Evolutionary conservation across 1,284 basidiomycete species (phyloP), one percentile per base, ranked within the genome.

Genomic region (Peniophora sp.): DNA sequence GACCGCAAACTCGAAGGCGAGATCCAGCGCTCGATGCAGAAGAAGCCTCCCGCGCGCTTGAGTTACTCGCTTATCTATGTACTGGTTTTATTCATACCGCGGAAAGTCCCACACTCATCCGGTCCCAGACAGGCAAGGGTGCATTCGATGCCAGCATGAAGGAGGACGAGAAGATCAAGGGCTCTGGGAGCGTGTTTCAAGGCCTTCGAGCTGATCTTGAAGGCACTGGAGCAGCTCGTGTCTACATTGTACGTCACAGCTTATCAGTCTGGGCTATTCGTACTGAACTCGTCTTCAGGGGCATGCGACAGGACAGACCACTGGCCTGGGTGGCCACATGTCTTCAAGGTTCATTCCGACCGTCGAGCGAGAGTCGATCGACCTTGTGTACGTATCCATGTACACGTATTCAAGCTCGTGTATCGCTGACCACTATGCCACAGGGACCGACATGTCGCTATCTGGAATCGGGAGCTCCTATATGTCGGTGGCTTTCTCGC

Each of bases 321-420:
- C 94, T 2, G 92, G 94, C 47, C 83, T 97, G 43, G 91, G 90
- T 3, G 94, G 94, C 0, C 92, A 96, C 60, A 82, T 98, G 66
- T 83, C 92, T 1, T 87, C 92, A 2, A 78, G 94, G 8, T 98
- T 98, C 64, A 97, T 99, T 53, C 93, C 94, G 0, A 99, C 96
- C 0, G 96, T 99, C 2, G 96, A 99, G 68, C 81, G 96, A 56
- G 96, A 99, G 68, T 92, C 90, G 0, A 86, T 97, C 55, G 94
- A 97, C 67, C 71, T 94, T 3, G 85, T 89, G 82, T 90, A 64
- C 68, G 83, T 68, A 20, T 37, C 17, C 12, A 22, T 27, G 24
- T 22, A 3, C 44, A 37, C 49, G 10, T 32, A 5, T 6, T 32
- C 20, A 49, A n/a, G 53, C 58, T 32, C 65, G 62, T 48, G 67